Evolutionary conservation across 805 yeast species (phyloP).

Genomic region (Lachancea sp.): DNA sequence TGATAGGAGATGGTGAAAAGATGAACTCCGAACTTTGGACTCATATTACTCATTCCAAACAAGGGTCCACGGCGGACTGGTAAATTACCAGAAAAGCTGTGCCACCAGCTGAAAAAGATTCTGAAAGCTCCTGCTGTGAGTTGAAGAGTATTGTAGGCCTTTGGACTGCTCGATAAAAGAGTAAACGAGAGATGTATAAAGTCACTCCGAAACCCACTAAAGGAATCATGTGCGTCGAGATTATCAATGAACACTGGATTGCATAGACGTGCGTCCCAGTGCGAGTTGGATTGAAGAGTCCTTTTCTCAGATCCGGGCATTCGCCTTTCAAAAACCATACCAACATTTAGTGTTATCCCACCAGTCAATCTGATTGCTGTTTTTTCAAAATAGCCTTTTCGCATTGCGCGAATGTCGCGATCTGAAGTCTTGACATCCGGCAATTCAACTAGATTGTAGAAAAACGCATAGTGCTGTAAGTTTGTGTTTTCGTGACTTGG

Average conservation of each 20-base stretch:
- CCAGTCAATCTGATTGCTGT: conserved; percentile 53
- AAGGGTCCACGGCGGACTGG: conserved; percentile 73
- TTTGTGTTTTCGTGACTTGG: conserved; percentile 38
- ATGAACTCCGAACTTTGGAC: conserved; percentile 69
- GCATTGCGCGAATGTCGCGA: conserved; percentile 20
- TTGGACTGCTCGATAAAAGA: conserved; percentile 37
- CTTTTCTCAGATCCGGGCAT: conserved; percentile 32
- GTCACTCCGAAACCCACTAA: conserved; percentile 70
- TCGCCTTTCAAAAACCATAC: conserved; percentile 50
- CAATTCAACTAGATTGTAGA: conserved; percentile 39
- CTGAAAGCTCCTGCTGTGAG: conserved; percentile 61
- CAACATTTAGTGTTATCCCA: conserved; percentile 51
- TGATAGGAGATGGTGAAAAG: conserved; percentile 74
- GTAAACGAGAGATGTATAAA: conserved; percentile 68
- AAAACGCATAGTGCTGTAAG: conserved; percentile 42
- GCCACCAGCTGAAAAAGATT: conserved; percentile 83
- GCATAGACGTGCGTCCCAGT: conserved; percentile 49
- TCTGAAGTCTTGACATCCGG: conserved; percentile 15
- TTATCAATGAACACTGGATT: conserved; percentile 51
- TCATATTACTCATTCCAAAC: conserved; percentile 49
- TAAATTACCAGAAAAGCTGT: conserved; percentile 68
- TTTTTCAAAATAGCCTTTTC: conserved; percentile 39
- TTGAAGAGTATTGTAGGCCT: conserved; percentile 65
- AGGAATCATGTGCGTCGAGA: conserved; percentile 63
- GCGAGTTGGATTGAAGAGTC: conserved; percentile 47